Percentiles rank a stretch among this genome's conserved stretches.
phyloP scores from a whole-genome alignment of 805 yeast genomes.

The Candida corydali region DNA sequence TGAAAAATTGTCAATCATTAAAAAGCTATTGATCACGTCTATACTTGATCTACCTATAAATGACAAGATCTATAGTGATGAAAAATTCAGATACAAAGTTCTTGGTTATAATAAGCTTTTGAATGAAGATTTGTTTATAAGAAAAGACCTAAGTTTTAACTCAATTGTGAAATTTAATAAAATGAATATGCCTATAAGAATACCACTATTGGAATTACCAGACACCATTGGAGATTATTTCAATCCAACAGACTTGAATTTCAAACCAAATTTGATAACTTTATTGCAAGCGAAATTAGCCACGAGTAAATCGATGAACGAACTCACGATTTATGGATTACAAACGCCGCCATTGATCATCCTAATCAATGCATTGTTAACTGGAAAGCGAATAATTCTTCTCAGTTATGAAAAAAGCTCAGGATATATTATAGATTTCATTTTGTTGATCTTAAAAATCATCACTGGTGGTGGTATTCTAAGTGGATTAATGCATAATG shows the following conservation, averaged over 20 bases:
- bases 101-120: slow-evolving; percentile 23
- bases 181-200: slow-evolving; percentile 42
- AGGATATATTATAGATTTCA: slow-evolving; percentile 39
- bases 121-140: slow-evolving; percentile 33
- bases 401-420: slow-evolving; percentile 36
- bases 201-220: slow-evolving; percentile 39
- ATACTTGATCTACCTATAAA: slow-evolving; percentile 39
- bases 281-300: slow-evolving; percentile 32
- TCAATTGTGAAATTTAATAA: slow-evolving; percentile 31
- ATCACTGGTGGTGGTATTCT: slow-evolving; percentile 41
- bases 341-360: slow-evolving; percentile 46
- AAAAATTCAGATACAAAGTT: slow-evolving; percentile 30
- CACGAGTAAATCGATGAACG: slow-evolving; percentile 36
- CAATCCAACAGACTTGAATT: slow-evolving; percentile 42
- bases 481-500: slow-evolving; percentile 34
- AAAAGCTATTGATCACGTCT: slow-evolving; percentile 37
- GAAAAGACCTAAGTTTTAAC: slow-evolving; percentile 42
- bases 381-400: slow-evolving; percentile 39
- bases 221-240: slow-evolving; percentile 42
- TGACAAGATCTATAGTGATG: slow-evolving; percentile 39
- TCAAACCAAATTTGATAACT: slow-evolving; percentile 33
- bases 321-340: slow-evolving; percentile 49
- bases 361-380: slow-evolving; percentile 32
- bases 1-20: slow-evolving; percentile 24
- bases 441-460: slow-evolving; percentile 37